These are phyloP conservation scores for Schizopora paradoxa DNA, from an alignment of 1,284 basidiomycete genomes.

Conservation along the genomic window DNA sequence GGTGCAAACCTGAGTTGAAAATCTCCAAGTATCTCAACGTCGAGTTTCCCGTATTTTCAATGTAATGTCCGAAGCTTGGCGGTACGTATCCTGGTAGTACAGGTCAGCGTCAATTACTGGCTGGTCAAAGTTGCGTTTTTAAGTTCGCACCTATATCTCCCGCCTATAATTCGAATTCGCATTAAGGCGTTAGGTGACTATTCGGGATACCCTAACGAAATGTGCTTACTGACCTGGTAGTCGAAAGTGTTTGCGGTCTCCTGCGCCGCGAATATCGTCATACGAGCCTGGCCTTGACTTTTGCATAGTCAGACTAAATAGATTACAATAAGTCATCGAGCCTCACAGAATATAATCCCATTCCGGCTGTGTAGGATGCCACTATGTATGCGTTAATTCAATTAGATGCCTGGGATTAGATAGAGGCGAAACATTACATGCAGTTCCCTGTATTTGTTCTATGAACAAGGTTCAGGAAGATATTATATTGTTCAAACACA, in stretches of 20 bases:
- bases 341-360: slow-evolving; percentile 29
- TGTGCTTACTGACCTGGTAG: slow-evolving; percentile 30
- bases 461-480: background rate
- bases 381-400: slow-evolving; percentile 27
- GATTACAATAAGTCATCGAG: slow-evolving; percentile 21
- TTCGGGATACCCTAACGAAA: no score
- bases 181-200: slow-evolving; percentile 2
- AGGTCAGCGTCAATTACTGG: slow-evolving; percentile 5
- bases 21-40: slow-evolving; percentile 58
- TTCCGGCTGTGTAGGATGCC: slow-evolving; percentile 46
- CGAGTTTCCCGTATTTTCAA: slow-evolving; percentile 64
- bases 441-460: slow-evolving; percentile 36
- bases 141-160: slow-evolving; percentile 49
- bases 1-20: slow-evolving; percentile 43
- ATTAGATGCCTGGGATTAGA: background rate
- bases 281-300: slow-evolving; percentile 38
- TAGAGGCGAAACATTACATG: slow-evolving; percentile 46
- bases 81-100: slow-evolving; percentile 19
- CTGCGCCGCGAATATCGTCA: slow-evolving; percentile 35
- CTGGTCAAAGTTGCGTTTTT: background rate
- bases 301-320: background rate
- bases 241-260: slow-evolving; percentile 39
- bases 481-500: slow-evolving; percentile 22
- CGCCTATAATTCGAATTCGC: slow-evolving; percentile 28
- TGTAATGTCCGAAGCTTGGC: slow-evolving; percentile 47